A percentile compares a stretch with the other conserved stretches of the same genome.
These are phyloP conservation scores for Pyrus bretschneideri DNA, from an alignment of 306 rosid species.

Conservation along the genomic window DNA sequence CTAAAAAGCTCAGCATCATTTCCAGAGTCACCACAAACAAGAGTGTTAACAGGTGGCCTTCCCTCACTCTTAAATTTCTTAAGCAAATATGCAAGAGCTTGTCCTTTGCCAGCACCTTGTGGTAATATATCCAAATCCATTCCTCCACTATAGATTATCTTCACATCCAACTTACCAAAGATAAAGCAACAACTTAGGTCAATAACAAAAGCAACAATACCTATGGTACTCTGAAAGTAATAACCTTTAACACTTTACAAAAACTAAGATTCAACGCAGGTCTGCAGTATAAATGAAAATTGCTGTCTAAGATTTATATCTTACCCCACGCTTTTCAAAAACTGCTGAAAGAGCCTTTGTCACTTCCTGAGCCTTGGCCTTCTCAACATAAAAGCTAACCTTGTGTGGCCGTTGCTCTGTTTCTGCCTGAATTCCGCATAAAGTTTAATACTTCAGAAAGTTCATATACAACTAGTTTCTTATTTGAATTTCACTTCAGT, in stretches of 20 bases:
- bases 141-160: conserved; percentile 96
- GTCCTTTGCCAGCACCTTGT: conserved; percentile 97
- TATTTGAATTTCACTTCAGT: background rate
- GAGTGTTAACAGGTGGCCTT: conserved; percentile 62
- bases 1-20: conserved; percentile 95
- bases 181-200: conserved; percentile 12
- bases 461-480: background rate
- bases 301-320: conserved; percentile 12
- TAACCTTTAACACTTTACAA: background rate
- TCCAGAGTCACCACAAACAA: conserved; percentile 97
- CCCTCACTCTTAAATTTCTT: conserved; percentile 68
- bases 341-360: conserved; percentile 59
- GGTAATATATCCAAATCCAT: conserved; percentile 87
- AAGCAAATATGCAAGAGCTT: conserved; percentile 92
- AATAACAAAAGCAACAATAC: conserved; percentile 5
- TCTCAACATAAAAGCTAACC: conserved; percentile 78
- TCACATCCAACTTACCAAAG: conserved; percentile 80
- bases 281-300: conserved; percentile 7
- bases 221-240: background rate
- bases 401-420: conserved; percentile 88
- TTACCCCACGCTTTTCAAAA: conserved; percentile 63
- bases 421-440: conserved; percentile 55
- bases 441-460: conserved; percentile 11
- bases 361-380: conserved; percentile 68
- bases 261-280: background rate